Evolutionary conservation across 73 alveolate species (phyloP).

Genomic region (Stentor coeruleus): DNA sequence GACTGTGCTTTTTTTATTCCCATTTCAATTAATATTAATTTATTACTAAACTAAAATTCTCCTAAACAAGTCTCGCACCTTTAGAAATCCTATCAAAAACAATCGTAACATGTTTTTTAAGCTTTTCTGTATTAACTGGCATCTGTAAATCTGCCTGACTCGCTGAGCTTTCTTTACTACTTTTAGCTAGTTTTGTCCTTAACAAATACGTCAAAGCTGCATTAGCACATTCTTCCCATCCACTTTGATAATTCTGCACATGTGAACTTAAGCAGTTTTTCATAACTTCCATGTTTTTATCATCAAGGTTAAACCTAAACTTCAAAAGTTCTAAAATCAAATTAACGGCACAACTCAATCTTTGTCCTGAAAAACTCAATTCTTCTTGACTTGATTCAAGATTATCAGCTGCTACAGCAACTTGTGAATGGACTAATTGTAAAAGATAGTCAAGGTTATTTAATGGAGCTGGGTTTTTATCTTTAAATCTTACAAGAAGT

Average conservation of each 20-base stretch:
- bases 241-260: conserved; percentile 24
- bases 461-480: conserved; percentile 67
- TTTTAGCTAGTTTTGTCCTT: conserved; percentile 50
- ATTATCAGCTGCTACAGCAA: conserved; percentile 22
- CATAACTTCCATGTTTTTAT: conserved; percentile 40
- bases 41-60: too few relatives aligned
- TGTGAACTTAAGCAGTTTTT: conserved; percentile 38
- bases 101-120: conserved; percentile 56
- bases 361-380: conserved; percentile 25
- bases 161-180: conserved; percentile 33
- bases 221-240: conserved; percentile 64
- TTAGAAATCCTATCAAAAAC: conserved; percentile 61
- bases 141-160: conserved; percentile 17
- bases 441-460: conserved; percentile 55
- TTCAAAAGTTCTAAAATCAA: conserved; percentile 39
- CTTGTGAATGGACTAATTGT: conserved; percentile 41
- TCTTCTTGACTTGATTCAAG: conserved; percentile 30
- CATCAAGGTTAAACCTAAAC: conserved; percentile 38
- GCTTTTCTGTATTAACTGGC: conserved; percentile 40
- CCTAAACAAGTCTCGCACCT: conserved; percentile 44
- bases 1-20: too few relatives aligned
- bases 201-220: conserved; percentile 60
- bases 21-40: too few relatives aligned
- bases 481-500: conserved; percentile 57
- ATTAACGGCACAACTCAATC: conserved; percentile 35